Base-by-base conservation (phyloP, 371 early-diverging fungal species). In the Mortierella sp. region DNA sequence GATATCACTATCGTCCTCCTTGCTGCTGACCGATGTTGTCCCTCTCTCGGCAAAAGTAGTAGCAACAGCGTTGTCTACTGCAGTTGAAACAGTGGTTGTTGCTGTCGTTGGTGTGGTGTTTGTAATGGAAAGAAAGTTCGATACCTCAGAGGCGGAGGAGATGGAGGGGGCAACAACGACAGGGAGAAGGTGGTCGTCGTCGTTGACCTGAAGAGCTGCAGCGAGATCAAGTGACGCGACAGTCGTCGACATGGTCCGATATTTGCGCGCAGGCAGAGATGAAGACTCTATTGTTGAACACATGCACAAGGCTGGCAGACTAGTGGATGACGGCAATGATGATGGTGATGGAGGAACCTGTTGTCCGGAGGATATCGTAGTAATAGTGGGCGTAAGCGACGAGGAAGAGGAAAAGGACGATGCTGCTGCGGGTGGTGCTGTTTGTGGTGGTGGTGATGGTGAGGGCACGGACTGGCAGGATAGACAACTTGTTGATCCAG, bases 171-270 rank as follows among this genome's bases (percentile, higher is more conserved):
- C 31, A 50, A 10, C 31, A 21, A 45, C 34, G 38, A 31, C 21
- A 52, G 54, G 54, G 54, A 14, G 54, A 38, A 14, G 48, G 48
- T 14, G 6, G 48, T 48, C 48, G 48, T 48, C 48, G 48, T 72
- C 42, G 19, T 45, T 21, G n/a, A 77, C 45, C 26, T 38, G 48
- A 48, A 80, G 31, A n/a, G 55, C 74, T 19, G 80, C 47, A 52
- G 71, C 65, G 34, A 74, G 28, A 38, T 73, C 84, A 63, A 80
- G 80, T 45, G 84, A 77, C 50, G 72, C 74, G 28, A 76, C 71
- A 16, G 80, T 57, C 14, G 52, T 78, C 31, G 80, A 75, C n/a
- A 73, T 52, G 60, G 80, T 77, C n/a, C 75, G 63, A 71, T 80
- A 72, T 54, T 68, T 76, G 44, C 80, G 83, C 57, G 47, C 75